Percentiles rank a stretch among this genome's conserved stretches.
phyloP scores from a whole-genome alignment of 2,329 filamentous ascomycete species.

The Pseudovirgaria hyperparasitica region DNA sequence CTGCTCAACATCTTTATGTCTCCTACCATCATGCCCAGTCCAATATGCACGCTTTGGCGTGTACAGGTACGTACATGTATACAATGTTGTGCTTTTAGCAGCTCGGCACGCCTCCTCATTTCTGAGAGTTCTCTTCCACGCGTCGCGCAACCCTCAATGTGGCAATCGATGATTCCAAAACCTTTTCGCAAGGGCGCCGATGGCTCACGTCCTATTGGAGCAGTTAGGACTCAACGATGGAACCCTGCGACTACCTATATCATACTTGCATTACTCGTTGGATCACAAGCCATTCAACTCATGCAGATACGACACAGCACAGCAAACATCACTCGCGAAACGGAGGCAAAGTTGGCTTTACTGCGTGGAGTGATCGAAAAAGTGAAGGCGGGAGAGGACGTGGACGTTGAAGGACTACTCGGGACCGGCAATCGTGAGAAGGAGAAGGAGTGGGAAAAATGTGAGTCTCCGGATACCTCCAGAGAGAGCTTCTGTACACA shows the following conservation, averaged over 20 bases:
- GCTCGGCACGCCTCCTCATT: conserved; percentile 5
- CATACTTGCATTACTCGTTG: conserved; percentile 60
- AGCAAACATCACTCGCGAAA: conserved; percentile 56
- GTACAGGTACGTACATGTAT: no score
- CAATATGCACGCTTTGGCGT: no score
- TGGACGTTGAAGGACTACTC: conserved; percentile 72
- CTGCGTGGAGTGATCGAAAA: conserved; percentile 63
- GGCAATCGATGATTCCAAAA: conserved; percentile 24
- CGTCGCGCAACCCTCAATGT: conserved; percentile 23
- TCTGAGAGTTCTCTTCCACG: conserved; percentile 16
- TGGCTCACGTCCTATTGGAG: conserved; percentile 1
- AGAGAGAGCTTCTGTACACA: background rate
- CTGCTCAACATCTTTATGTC: no score
- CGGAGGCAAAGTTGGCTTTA: conserved; percentile 65
- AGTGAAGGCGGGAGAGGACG: conserved; percentile 58
- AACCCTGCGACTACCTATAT: conserved; percentile 56
- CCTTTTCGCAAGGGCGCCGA: conserved; percentile 10
- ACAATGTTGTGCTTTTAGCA: no score
- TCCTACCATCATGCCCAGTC: no score
- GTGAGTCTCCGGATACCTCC: conserved; percentile 32
- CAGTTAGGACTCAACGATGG: conserved; percentile 22
- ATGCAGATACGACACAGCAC: conserved; percentile 68
- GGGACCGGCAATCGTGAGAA: conserved; percentile 63
- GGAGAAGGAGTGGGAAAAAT: conserved; percentile 81
- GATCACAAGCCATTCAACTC: conserved; percentile 91